Percentiles rank a stretch among this genome's conserved stretches.
phyloP scores from a whole-genome alignment of 129 eudicot genomes.

The Lactuca sativa region DNA sequence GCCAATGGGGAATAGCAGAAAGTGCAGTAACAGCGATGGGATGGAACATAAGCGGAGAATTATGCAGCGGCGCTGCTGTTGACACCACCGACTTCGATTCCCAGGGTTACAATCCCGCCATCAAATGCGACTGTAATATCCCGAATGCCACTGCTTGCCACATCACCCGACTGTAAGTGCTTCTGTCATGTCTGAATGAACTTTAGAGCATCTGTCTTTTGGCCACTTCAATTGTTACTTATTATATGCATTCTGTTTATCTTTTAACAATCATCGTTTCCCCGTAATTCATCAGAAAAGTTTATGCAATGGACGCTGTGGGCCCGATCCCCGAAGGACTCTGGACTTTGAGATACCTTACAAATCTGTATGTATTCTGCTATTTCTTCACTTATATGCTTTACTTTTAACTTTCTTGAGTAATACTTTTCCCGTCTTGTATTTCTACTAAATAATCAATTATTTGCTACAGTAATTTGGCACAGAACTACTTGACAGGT shows the following conservation, averaged over 20 bases:
- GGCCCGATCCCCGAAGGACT: conserved; percentile 71
- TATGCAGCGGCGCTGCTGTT: conserved; percentile 63
- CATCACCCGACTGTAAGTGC: conserved; percentile 57
- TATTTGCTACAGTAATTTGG: conserved; percentile 49
- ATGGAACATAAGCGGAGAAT: conserved; percentile 70
- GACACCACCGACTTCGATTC: conserved; percentile 28
- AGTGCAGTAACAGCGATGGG: conserved; percentile 19
- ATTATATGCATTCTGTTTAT: background rate
- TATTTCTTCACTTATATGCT: background rate
- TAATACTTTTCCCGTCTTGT: conserved; percentile 29
- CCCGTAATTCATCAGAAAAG: conserved; percentile 42
- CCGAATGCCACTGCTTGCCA: conserved; percentile 44
- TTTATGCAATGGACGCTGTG: conserved; percentile 42
- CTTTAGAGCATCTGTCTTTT: background rate
- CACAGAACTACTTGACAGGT: conserved; percentile 72
- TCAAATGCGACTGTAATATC: conserved; percentile 62
- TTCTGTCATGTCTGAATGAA: background rate
- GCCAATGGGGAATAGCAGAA: conserved; percentile 38
- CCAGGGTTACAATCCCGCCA: conserved; percentile 37
- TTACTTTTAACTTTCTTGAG: background rate
- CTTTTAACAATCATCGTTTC: conserved; percentile 10
- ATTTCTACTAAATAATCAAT: background rate
- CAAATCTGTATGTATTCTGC: conserved; percentile 47
- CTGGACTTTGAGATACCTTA: conserved; percentile 61
- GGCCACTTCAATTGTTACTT: background rate